A percentile compares a stretch with the other conserved stretches of the same genome.
Conservation (phyloP, 805 yeast genomes). For the Saturnispora bothae region DNA sequence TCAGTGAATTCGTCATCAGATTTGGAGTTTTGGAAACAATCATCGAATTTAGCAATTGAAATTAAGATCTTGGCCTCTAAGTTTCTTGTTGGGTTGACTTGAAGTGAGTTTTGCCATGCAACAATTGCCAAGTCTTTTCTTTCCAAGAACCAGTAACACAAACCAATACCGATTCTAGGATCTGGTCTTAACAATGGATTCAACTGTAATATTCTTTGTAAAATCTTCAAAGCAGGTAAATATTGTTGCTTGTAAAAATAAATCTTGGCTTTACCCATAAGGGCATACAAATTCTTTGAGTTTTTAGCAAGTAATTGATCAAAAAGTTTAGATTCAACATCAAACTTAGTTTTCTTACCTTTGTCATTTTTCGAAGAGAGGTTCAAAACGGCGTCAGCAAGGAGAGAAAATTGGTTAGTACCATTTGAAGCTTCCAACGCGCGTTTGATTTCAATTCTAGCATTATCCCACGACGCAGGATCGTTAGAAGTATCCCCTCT, state of each 20-base stretch:
- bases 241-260: constrained; percentile 64
- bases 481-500: constrained; percentile 25
- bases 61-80: constrained; percentile 54
- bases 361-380: constrained; percentile 58
- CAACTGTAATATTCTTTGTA: constrained; percentile 69
- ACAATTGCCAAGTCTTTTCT: constrained; percentile 64
- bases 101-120: constrained; percentile 76
- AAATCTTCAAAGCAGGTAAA: constrained; percentile 61
- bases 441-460: constrained; percentile 27
- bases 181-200: constrained; percentile 80
- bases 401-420: constrained; percentile 38
- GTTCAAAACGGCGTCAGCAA: constrained; percentile 57
- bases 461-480: constrained; percentile 19
- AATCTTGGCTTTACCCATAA: constrained; percentile 77
- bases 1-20: constrained; percentile 52
- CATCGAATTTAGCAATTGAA: constrained; percentile 58
- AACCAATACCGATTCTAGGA: constrained; percentile 89
- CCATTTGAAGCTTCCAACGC: constrained; percentile 30
- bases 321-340: constrained; percentile 59
- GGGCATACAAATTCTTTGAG: constrained; percentile 59
- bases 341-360: constrained; percentile 49
- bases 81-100: constrained; percentile 45
- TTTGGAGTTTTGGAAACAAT: constrained; percentile 43
- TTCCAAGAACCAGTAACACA: constrained; percentile 84
- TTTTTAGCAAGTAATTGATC: constrained; percentile 49